These are phyloP conservation scores for Fusarium sp. DNA, from an alignment of 2,329 filamentous ascomycete species.

Conservation along the genomic window DNA sequence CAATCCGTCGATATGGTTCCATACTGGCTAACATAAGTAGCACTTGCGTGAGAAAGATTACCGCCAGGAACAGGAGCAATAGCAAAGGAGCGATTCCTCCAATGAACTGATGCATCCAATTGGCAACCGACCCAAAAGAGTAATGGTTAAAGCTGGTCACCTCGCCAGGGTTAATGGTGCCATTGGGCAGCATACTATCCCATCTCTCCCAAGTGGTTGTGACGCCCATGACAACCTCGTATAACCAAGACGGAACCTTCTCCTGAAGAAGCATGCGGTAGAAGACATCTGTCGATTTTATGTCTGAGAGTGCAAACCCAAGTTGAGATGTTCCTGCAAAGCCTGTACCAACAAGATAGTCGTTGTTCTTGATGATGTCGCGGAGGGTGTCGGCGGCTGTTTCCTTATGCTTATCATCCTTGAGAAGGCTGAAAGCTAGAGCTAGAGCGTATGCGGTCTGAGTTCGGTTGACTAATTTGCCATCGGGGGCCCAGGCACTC, in stretches of 20 bases:
- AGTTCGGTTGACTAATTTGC: conserved; percentile 47
- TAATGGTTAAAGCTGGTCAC: conserved; percentile 63
- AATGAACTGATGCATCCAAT: conserved; percentile 56
- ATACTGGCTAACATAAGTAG: background rate
- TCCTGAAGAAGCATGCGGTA: conserved; percentile 60
- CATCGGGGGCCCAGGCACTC: conserved; percentile 43
- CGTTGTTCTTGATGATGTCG: conserved; percentile 43
- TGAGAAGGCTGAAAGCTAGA: conserved; percentile 49
- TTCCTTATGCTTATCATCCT: conserved; percentile 19
- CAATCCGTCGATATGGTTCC: background rate
- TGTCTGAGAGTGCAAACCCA: conserved; percentile 4
- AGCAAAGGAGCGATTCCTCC: conserved; percentile 50
- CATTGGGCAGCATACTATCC: conserved; percentile 56
- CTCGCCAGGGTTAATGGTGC: conserved; percentile 52
- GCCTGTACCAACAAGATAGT: conserved; percentile 51
- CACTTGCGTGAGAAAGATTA: background rate
- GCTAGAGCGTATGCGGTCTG: conserved; percentile 52
- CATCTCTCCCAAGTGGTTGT: conserved; percentile 62
- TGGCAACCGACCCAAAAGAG: conserved; percentile 56
- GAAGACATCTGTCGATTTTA: conserved; percentile 44
- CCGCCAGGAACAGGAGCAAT: conserved; percentile 49
- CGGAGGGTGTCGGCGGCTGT: conserved; percentile 41
- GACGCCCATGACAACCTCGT: conserved; percentile 54
- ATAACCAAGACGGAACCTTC: conserved; percentile 56
- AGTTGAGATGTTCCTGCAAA: conserved; percentile 39